Conservation (phyloP, 148 eudicot genomes). For the Amaranthus hypochondriacus region DNA sequence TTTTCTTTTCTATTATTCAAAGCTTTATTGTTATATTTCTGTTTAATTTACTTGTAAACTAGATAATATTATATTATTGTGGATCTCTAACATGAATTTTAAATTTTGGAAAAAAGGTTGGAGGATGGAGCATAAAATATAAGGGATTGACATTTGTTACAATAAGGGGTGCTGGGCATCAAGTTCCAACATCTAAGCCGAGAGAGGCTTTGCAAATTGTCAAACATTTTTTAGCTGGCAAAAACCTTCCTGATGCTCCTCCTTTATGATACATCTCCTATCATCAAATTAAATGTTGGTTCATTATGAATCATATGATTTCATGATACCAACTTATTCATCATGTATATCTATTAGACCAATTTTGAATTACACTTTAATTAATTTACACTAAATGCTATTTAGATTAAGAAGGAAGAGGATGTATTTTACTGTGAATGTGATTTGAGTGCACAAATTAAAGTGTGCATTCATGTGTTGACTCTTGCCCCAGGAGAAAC, state of each 20-base stretch:
- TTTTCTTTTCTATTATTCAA: too few species aligned
- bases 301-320: not conserved
- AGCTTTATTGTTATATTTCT: not conserved
- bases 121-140: conserved; percentile 74
- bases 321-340: too few species aligned
- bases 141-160: conserved; percentile 56
- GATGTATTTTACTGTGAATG: too few species aligned
- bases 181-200: conserved; percentile 60
- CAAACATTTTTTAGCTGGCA: conserved; percentile 32
- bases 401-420: too few species aligned
- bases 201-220: conserved; percentile 39
- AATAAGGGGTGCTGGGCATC: conserved; percentile 62
- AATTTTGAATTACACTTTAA: too few species aligned
- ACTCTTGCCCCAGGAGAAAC: too few species aligned
- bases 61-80: too few species aligned
- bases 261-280: conserved; percentile 17
- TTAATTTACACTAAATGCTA: too few species aligned
- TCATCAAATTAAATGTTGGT: not conserved
- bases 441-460: too few species aligned
- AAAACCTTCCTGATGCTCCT: conserved; percentile 27
- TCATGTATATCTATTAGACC: too few species aligned
- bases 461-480: too few species aligned
- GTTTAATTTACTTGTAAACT: not conserved
- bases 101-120: conserved; percentile 38
- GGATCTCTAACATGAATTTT: too few species aligned